These are phyloP conservation scores for Nakaseomyces kungkrabaensis DNA, from an alignment of 1,139 yeast genomes.

Conservation along the genomic window DNA sequence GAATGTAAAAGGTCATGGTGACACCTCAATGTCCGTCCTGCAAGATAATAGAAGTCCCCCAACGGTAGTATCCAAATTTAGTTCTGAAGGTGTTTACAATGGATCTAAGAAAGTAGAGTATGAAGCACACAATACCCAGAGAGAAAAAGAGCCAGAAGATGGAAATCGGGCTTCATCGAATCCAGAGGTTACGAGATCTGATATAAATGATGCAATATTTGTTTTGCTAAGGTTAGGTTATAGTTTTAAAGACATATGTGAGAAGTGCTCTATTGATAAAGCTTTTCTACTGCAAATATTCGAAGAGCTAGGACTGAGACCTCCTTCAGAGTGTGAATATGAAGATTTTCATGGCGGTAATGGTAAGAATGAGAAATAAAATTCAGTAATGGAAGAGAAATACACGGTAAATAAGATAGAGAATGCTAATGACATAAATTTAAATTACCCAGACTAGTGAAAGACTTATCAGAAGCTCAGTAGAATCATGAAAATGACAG, in stretches of 20 bases:
- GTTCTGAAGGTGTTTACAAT: too few relatives aligned
- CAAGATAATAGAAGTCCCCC: too few relatives aligned
- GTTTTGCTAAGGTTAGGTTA: constrained; percentile 11
- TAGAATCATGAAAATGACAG: too few relatives aligned
- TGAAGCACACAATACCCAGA: too few relatives aligned
- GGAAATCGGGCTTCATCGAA: background rate
- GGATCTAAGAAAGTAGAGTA: too few relatives aligned
- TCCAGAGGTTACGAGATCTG: background rate
- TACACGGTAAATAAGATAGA: background rate
- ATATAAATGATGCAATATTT: constrained; percentile 9
- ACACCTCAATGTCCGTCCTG: too few relatives aligned
- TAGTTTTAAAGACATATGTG: constrained; percentile 8
- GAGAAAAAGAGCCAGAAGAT: too few relatives aligned
- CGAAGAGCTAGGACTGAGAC: constrained; percentile 6
- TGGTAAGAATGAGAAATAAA: too few relatives aligned
- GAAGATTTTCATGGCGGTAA: background rate
- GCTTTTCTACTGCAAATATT: constrained; percentile 11
- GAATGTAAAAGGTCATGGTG: too few relatives aligned
- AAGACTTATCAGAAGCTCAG: too few relatives aligned
- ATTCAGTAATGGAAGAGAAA: background rate
- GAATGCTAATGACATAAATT: background rate
- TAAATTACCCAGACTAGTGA: background rate
- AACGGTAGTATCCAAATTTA: too few relatives aligned
- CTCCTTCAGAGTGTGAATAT: background rate
- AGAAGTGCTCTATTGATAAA: constrained; percentile 8